Evolutionary conservation across 305 asterid genomes (phyloP).

Genomic region (Solanum hybrid): DNA sequence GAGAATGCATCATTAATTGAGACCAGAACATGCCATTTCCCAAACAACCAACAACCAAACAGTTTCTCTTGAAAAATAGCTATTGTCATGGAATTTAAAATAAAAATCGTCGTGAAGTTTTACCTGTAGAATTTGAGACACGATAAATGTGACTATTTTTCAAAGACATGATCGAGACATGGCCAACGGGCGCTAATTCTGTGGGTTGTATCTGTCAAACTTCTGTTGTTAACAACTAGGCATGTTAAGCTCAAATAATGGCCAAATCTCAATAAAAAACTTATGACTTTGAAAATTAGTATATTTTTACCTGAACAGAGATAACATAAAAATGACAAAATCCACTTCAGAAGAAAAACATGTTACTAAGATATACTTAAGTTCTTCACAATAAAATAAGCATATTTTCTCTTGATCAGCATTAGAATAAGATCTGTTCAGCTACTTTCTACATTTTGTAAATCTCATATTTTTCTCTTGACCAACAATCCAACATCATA

Average conservation of each 20-base stretch:
- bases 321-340: not conserved
- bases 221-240: not conserved
- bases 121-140: not conserved
- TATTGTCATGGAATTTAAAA: not conserved
- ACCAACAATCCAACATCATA: not conserved
- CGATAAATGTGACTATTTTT: not conserved
- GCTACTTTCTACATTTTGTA: not conserved
- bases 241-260: not conserved
- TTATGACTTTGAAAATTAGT: not conserved
- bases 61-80: not conserved
- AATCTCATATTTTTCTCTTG: not conserved
- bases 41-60: not conserved
- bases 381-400: not conserved
- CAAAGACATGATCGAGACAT: not conserved
- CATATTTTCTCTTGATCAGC: not conserved
- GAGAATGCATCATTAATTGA: not conserved
- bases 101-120: not conserved
- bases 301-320: not conserved
- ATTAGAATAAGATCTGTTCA: not conserved
- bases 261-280: not conserved
- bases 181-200: not conserved
- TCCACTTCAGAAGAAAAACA: not conserved
- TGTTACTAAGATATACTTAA: not conserved
- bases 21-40: not conserved
- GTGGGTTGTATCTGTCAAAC: not conserved